Evolutionary conservation across 2,329 filamentous ascomycete species (phyloP), one percentile per base, ranked within the genome.

Genomic region (Paecilomyces fulvus): DNA sequence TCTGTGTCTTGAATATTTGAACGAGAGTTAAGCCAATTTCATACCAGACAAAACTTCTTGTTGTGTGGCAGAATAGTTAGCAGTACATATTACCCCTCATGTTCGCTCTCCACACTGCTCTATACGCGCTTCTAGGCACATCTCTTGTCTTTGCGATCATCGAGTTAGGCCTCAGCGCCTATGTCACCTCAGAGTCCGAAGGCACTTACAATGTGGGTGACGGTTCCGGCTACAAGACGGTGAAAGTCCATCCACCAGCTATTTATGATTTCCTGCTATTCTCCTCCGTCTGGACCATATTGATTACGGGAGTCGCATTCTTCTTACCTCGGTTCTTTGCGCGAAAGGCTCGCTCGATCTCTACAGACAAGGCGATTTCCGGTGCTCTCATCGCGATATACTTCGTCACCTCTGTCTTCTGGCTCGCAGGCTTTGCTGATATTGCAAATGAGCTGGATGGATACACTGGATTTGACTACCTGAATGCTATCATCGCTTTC

Each of bases 361-460:
- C 30, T 14, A 31, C 30, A 12, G 12, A 31, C 10, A 31, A 12
- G 30, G 10, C 3, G 10, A 31, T 31, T 31, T 31, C 30, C 30
- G 59, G 61, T 7, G 55, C 23, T 3, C 60, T 64, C 12, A 54
- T 65, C 17, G 55, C 59, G 2, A 21, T 64, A 7, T 68, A 66
- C 57, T 64, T 66, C 43, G 50, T 67, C n/a, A 70, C 66, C 1
- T 66, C 60, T 61, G 60, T 68, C 17, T 70, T 70, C 52, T 70
- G 67, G 68, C 54, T 70, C 51, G 67, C 65, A 10, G 55, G 58
- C 12, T 70, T 70, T 51, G 65, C 68, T 20, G 64, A 69, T 49
- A 55, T 68, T 20, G 67, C 61, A 11, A 53, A 55, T 28, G 10
- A 59, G 1, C 54, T 64, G 20, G 60, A 60, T 0, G 28, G n/a